Percentiles rank a stretch among this genome's conserved stretches.
Evolutionary conservation across 1,284 basidiomycete species (phyloP).

Genomic region (Pascua guehoae): DNA sequence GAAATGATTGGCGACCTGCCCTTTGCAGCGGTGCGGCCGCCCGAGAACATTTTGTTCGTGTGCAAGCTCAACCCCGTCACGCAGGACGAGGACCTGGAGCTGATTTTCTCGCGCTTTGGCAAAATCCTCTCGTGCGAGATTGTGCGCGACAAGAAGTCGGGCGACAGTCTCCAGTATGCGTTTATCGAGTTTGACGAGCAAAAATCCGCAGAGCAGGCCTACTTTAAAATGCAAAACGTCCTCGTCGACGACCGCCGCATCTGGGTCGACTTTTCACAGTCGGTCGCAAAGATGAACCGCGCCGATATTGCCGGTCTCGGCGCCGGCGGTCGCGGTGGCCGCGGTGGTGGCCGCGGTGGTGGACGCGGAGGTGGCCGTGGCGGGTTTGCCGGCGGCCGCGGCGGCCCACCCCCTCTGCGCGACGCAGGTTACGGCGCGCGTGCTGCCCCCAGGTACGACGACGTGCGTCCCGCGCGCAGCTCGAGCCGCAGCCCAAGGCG

Average conservation of each 20-base stretch:
- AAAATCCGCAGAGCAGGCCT: conserved; percentile 92
- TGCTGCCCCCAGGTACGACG: conserved; percentile 8
- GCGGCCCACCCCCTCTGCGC: conserved; percentile 15
- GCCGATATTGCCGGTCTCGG: conserved; percentile 38
- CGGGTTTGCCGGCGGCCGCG: conserved; percentile 28
- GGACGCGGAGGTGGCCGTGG: conserved; percentile 29
- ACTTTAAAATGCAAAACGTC: conserved; percentile 99
- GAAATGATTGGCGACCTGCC: conserved; percentile 99
- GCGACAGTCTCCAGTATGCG: conserved; percentile 94
- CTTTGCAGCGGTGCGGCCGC: conserved; percentile 94
- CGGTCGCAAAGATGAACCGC: conserved; percentile 63
- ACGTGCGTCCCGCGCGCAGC: conserved; percentile 11
- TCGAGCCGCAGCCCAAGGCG: conserved; percentile 23
- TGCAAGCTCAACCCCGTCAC: conserved; percentile 98
- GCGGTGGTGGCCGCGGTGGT: conserved; percentile 25
- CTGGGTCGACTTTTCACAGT: conserved; percentile 98
- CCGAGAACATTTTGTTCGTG: conserved; percentile 97
- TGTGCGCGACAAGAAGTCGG: conserved; percentile 90
- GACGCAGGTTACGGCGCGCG: conserved; percentile 11
- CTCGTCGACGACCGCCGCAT: conserved; percentile 97
- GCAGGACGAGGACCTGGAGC: conserved; percentile 89
- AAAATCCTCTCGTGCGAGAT: conserved; percentile 95
- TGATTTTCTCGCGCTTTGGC: conserved; percentile 96
- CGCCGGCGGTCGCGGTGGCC: conserved; percentile 18
- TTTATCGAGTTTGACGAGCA: conserved; percentile 97